Evolutionary conservation across 441 rosid species (phyloP).

Genomic region (Arabidopsis hybrid): DNA sequence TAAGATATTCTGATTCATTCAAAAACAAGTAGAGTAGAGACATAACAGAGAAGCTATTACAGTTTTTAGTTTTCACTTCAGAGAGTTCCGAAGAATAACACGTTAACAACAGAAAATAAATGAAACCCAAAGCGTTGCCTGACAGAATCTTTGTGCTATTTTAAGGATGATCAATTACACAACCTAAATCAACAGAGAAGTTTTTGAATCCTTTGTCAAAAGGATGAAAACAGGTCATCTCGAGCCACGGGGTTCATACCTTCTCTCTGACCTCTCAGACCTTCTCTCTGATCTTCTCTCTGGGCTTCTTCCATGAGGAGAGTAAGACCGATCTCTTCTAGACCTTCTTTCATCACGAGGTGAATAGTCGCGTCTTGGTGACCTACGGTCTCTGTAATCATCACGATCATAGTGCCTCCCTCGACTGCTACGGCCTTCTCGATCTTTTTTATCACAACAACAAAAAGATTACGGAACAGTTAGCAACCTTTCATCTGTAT

Average conservation of each 20-base stretch:
- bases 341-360: conserved; percentile 70
- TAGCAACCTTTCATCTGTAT: neutral
- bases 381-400: conserved; percentile 68
- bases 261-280: conserved; percentile 26
- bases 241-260: conserved; percentile 52
- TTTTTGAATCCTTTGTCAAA: conserved; percentile 19
- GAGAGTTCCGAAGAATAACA: conserved; percentile 14
- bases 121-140: neutral
- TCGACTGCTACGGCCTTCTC: conserved; percentile 53
- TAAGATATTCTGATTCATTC: conserved; percentile 18
- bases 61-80: conserved; percentile 19
- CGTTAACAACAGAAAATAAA: neutral
- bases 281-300: conserved; percentile 47
- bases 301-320: conserved; percentile 58
- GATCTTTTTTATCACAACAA: conserved; percentile 45
- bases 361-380: conserved; percentile 87
- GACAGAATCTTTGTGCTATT: conserved; percentile 19
- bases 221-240: conserved; percentile 51
- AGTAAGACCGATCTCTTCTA: conserved; percentile 81
- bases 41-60: conserved; percentile 25
- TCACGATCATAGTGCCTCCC: conserved; percentile 63
- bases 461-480: conserved; percentile 13
- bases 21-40: conserved; percentile 20
- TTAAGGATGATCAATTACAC: conserved; percentile 35
- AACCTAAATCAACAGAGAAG: conserved; percentile 14